These are phyloP conservation scores for Ceratobasidium sp. DNA, from an alignment of 1,284 basidiomycete species.

Conservation along the genomic window DNA sequence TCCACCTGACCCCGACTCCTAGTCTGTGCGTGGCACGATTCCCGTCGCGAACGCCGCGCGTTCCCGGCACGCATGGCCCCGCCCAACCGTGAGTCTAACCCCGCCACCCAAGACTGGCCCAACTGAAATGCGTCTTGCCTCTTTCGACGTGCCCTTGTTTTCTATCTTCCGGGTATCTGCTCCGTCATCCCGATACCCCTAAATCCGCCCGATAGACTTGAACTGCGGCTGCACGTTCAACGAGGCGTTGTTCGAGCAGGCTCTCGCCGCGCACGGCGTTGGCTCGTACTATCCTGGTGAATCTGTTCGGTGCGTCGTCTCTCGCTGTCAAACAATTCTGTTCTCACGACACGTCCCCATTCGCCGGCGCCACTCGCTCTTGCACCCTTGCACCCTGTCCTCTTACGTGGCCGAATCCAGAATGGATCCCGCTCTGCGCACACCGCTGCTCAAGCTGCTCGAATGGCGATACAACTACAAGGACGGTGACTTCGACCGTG, in stretches of 20 bases:
- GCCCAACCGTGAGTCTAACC: slow-evolving; percentile 40
- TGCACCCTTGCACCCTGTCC: slow-evolving; percentile 3
- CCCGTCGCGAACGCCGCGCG: slow-evolving; percentile 35
- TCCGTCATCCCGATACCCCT: slow-evolving; percentile 4
- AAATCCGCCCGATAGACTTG: slow-evolving; percentile 11
- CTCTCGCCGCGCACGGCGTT: slow-evolving; percentile 35
- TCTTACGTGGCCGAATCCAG: not conserved
- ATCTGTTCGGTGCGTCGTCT: slow-evolving; percentile 30
- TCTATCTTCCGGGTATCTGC: slow-evolving; percentile 16
- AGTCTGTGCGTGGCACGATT: slow-evolving; percentile 43
- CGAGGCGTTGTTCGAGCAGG: slow-evolving; percentile 40
- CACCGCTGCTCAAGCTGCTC: slow-evolving; percentile 40
- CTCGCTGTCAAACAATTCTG: not conserved
- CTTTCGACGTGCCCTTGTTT: not conserved
- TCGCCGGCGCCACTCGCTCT: slow-evolving; percentile 1
- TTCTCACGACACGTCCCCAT: not conserved
- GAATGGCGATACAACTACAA: slow-evolving; percentile 39
- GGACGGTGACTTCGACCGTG: slow-evolving; percentile 35
- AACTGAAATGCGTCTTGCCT: not conserved
- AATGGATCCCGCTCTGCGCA: slow-evolving; percentile 37
- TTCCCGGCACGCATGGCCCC: slow-evolving; percentile 40
- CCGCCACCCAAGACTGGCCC: not conserved
- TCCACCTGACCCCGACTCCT: not conserved
- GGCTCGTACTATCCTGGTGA: slow-evolving; percentile 40
- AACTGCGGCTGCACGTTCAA: slow-evolving; percentile 42